Evolutionary conservation across 352 stramenopile genomes (phyloP), one percentile per base, ranked within the genome.

Genomic region (Globisporangium camurandrum): DNA sequence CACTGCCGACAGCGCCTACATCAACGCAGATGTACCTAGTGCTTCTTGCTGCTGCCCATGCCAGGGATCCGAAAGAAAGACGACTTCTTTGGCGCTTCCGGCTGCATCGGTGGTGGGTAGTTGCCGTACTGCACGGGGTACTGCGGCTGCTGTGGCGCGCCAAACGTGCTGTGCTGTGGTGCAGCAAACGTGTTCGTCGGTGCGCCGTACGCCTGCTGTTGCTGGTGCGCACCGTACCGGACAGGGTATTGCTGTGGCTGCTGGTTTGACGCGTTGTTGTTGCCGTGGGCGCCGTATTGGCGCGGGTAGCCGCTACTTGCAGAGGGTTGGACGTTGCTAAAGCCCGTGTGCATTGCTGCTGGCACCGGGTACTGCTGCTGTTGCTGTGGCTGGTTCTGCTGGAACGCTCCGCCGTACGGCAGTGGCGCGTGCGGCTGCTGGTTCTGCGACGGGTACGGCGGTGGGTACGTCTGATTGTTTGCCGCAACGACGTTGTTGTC

Each of bases 31-130:
- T n/a, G 36, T 0, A 16, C n/a, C 39, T 78, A 88, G 62, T 85
- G 86, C 66, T 86, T 90, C 63, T 84, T 84, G 63, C n/a, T n/a
- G n/a, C n/a, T n/a, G n/a, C 76, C 72, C 31, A 77, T 67, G 47
- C 71, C 62, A 17, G 78, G 78, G 24, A 90, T 57, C 12, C 74
- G 69, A 64, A 88, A 88, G 47, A 83, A 79, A 34, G 71, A 81
- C 48, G 75, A 85, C 36, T 81, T 81, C 64, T 86, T 88, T n/a
- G 62, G 56, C 19, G 59, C 52, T 17, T 77, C 63, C 22, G 61
- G 49, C 62, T 69, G 59, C 46, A 75, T 68, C 49, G 82, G 79
- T 9, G 71, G 72, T 39, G 74, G 76, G 64, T 68, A 62, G 50
- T 76, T 59, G 45, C 68, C 68, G 51, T 79, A 77, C 59, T 64